Evolutionary conservation across 805 yeast genomes (phyloP).

Genomic region (Sporopachydermia lactativora): DNA sequence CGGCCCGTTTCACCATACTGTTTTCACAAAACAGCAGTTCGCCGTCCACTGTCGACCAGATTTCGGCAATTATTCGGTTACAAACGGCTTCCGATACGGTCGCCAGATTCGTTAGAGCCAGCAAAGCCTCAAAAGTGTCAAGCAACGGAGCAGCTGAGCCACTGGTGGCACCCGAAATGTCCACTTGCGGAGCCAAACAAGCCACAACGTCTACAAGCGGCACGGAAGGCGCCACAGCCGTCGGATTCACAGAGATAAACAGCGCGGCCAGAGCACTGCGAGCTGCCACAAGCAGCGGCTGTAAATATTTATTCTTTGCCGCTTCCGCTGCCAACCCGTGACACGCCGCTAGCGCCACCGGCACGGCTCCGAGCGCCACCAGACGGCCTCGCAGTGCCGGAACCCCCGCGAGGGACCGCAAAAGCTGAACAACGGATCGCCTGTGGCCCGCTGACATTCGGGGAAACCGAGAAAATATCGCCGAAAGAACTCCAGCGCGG

Average conservation of each 20-base stretch:
- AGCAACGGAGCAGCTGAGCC: slow-evolving; percentile 15
- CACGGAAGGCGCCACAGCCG: slow-evolving; percentile 19
- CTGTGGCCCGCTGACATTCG: not conserved
- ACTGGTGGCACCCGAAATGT: slow-evolving; percentile 6
- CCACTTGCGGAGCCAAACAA: slow-evolving; percentile 18
- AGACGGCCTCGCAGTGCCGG: not conserved
- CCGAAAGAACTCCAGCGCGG: not conserved
- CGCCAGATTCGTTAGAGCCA: slow-evolving; percentile 58
- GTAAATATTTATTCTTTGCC: no score
- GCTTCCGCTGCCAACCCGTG: no score
- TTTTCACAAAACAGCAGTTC: slow-evolving; percentile 30
- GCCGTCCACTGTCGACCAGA: slow-evolving; percentile 36
- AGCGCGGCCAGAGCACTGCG: slow-evolving; percentile 16
- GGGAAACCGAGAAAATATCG: not conserved
- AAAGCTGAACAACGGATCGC: not conserved
- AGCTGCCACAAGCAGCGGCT: no score
- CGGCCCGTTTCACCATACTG: slow-evolving; percentile 36
- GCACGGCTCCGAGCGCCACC: no score
- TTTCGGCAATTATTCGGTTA: slow-evolving; percentile 23
- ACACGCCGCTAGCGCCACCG: no score
- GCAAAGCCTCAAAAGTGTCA: slow-evolving; percentile 37
- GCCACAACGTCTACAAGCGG: slow-evolving; percentile 17
- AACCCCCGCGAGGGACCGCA: not conserved
- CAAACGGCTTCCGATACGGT: slow-evolving; percentile 28
- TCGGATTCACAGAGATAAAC: slow-evolving; percentile 21